phyloP scores from a whole-genome alignment of 331 rosid genomes.

The Dryas integrifolia region DNA sequence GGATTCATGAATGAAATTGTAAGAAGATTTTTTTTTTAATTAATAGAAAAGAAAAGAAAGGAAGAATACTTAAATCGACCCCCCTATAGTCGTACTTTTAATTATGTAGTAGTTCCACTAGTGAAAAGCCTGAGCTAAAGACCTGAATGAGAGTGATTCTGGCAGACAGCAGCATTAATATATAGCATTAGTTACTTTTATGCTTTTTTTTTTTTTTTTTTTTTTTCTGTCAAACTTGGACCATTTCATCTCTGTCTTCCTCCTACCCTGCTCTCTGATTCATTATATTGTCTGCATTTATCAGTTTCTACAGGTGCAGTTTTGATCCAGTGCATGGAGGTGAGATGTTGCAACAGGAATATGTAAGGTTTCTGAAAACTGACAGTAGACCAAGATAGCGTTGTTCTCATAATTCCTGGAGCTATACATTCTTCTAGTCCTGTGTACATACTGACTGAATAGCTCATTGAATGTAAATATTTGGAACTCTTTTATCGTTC shows the following conservation, averaged over 20 bases:
- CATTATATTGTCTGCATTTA: slow-evolving; percentile 3
- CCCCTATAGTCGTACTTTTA: neutral
- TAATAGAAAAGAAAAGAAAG: neutral
- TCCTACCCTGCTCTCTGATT: slow-evolving; percentile 1
- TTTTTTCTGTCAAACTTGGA: neutral
- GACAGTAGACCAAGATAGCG: slow-evolving; percentile 38
- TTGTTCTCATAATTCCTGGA: slow-evolving; percentile 7
- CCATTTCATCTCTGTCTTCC: neutral
- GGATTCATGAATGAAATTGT: neutral
- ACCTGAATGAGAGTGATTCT: neutral
- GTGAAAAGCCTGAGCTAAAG: neutral
- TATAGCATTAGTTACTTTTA: neutral
- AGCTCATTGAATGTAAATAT: slow-evolving; percentile 26
- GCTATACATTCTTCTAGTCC: slow-evolving; percentile 17
- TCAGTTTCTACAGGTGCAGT: slow-evolving; percentile 81
- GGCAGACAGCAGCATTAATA: neutral
- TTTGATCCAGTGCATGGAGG: slow-evolving; percentile 80
- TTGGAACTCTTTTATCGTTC: slow-evolving; percentile 6
- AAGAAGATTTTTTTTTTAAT: neutral
- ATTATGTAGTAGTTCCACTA: no score
- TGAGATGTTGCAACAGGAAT: slow-evolving; percentile 77
- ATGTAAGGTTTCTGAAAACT: slow-evolving; percentile 58
- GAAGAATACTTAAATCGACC: neutral
- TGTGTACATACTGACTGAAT: slow-evolving; percentile 42
- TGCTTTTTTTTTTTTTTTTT: neutral